Conservation (phyloP, 106 monocot species). For the Narthecium ossifragum region DNA sequence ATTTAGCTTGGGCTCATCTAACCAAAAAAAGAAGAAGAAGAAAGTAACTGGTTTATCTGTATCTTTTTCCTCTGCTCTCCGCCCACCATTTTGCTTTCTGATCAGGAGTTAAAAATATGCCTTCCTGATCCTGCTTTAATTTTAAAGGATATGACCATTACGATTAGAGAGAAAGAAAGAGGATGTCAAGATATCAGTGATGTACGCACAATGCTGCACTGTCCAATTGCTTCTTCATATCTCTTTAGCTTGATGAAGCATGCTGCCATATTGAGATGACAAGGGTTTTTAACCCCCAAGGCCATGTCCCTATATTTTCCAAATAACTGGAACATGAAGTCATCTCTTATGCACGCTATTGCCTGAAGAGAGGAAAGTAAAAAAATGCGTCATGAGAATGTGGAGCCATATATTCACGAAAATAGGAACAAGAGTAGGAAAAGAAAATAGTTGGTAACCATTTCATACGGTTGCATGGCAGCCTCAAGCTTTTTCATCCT, state of each 20-base stretch:
- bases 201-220: slow-evolving; percentile 77
- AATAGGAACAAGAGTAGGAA: not conserved
- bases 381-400: not conserved
- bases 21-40: no score
- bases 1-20: no score
- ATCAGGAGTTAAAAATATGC: no score
- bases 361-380: slow-evolving; percentile 44
- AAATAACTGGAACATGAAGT: slow-evolving; percentile 99
- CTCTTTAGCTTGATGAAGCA: slow-evolving; percentile 78
- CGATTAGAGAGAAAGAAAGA: no score
- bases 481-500: slow-evolving; percentile 82
- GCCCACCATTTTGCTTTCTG: no score
- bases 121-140: no score
- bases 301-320: slow-evolving; percentile 99
- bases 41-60: no score
- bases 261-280: slow-evolving; percentile 92
- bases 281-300: slow-evolving; percentile 92
- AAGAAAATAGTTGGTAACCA: slow-evolving; percentile 34
- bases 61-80: no score
- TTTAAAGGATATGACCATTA: no score
- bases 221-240: slow-evolving; percentile 90
- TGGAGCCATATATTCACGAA: not conserved
- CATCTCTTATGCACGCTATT: slow-evolving; percentile 98
- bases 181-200: no score
- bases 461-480: slow-evolving; percentile 99